phyloP scores from a whole-genome alignment of 2,329 filamentous ascomycete species.

The Hypoxylon sp. region DNA sequence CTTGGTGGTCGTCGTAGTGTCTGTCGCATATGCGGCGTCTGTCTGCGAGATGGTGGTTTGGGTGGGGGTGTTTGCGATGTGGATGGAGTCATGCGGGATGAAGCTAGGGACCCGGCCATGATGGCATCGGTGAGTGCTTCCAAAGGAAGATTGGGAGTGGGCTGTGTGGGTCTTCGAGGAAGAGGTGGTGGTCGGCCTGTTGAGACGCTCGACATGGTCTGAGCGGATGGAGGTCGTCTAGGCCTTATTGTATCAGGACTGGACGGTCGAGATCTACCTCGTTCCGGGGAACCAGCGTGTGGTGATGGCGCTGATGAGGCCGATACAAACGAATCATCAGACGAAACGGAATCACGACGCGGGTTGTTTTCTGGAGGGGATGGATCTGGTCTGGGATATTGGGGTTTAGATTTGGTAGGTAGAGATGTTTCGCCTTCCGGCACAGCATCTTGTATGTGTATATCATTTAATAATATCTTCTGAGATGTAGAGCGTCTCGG shows the following conservation, averaged over 20 bases:
- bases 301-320: constrained; percentile 51
- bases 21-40: constrained; percentile 65
- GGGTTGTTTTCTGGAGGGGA: constrained; percentile 3
- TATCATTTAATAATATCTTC: constrained; percentile 33
- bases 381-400: constrained; percentile 7
- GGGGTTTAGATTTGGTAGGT: constrained; percentile 28
- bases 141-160: constrained; percentile 57
- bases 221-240: constrained; percentile 31
- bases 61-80: constrained; percentile 51
- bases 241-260: constrained; percentile 32
- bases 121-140: constrained; percentile 77
- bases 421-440: constrained; percentile 22
- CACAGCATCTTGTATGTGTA: constrained; percentile 9
- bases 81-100: constrained; percentile 59
- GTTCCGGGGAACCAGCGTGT: constrained; percentile 41
- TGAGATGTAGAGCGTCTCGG: constrained; percentile 40
- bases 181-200: constrained; percentile 19
- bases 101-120: constrained; percentile 76
- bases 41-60: constrained; percentile 52
- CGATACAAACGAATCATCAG: constrained; percentile 57
- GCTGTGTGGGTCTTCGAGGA: constrained; percentile 26
- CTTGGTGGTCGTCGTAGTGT: constrained; percentile 69
- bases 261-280: constrained; percentile 33
- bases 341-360: constrained; percentile 48
- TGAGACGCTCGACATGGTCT: constrained; percentile 15